phyloP scores from a whole-genome alignment of 495 filamentous ascomycete species.

The Daldinia loculata region DNA sequence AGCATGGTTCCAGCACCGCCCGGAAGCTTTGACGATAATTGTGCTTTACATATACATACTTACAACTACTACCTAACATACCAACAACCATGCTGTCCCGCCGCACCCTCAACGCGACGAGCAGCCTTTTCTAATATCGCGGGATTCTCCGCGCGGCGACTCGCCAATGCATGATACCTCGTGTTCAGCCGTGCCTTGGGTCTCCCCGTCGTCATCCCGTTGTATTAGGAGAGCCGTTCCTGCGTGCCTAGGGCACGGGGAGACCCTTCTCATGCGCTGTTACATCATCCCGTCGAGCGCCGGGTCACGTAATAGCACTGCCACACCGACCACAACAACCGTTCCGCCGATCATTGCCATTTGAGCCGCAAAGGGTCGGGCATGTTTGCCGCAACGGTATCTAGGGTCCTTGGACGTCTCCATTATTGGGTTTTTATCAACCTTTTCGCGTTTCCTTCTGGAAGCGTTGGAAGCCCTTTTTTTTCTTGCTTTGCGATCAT shows the following conservation, averaged over 20 bases:
- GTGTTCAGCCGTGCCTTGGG: slow-evolving; percentile 36
- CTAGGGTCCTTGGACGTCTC: slow-evolving; percentile 22
- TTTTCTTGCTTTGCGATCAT: neutral
- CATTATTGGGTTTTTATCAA: slow-evolving; percentile 28
- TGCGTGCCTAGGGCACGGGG: slow-evolving; percentile 14
- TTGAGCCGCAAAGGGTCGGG: slow-evolving; percentile 25
- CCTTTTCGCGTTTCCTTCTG: slow-evolving; percentile 33
- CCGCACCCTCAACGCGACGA: neutral
- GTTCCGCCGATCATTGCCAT: slow-evolving; percentile 37
- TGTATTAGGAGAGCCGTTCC: slow-evolving; percentile 18
- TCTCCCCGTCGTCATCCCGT: slow-evolving; percentile 31
- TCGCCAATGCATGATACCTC: slow-evolving; percentile 38
- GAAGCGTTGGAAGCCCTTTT: slow-evolving; percentile 20
- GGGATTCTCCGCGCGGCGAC: slow-evolving; percentile 29
- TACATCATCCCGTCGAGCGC: slow-evolving; percentile 37
- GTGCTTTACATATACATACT: no score
- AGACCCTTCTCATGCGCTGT: slow-evolving; percentile 31
- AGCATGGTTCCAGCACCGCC: neutral
- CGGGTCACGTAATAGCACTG: slow-evolving; percentile 38
- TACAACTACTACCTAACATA: no score
- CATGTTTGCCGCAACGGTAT: slow-evolving; percentile 35
- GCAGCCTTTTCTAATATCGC: neutral
- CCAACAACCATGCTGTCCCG: slow-evolving; percentile 4
- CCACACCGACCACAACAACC: slow-evolving; percentile 36
- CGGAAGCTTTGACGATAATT: neutral